These are phyloP conservation scores for Globisporangium viniferum DNA, from an alignment of 352 stramenopile species.

Conservation along the genomic window DNA sequence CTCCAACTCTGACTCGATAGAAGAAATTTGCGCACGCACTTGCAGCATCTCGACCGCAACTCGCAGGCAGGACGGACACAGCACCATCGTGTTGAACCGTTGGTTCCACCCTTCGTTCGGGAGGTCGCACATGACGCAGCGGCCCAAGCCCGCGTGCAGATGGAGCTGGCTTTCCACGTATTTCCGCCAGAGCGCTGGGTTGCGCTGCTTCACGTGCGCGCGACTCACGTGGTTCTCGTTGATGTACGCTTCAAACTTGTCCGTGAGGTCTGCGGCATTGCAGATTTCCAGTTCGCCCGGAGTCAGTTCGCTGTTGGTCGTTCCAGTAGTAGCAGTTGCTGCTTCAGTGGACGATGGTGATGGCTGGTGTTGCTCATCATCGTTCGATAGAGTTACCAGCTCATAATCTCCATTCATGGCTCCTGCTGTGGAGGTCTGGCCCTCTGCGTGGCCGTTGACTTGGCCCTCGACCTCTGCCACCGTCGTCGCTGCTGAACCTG, in stretches of 20 bases:
- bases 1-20: background rate
- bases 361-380: background rate
- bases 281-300: conserved; percentile 3
- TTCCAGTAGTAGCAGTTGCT: background rate
- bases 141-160: conserved; percentile 16
- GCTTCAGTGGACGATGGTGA: background rate
- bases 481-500: background rate
- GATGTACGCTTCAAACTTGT: conserved; percentile 35
- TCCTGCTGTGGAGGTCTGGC: background rate
- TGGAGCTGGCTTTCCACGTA: conserved; percentile 33
- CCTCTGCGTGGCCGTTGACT: background rate
- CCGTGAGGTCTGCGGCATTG: conserved; percentile 9
- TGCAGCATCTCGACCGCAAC: conserved; percentile 21
- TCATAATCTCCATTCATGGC: background rate
- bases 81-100: conserved; percentile 46
- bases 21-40: background rate
- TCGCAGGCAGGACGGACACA: conserved; percentile 43
- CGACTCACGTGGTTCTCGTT: conserved; percentile 26
- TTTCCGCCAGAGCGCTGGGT: conserved; percentile 40
- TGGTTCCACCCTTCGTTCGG: conserved; percentile 45
- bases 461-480: background rate
- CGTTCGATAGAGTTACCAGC: background rate
- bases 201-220: conserved; percentile 25
- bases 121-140: conserved; percentile 38
- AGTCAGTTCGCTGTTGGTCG: background rate